These are phyloP conservation scores for Cornus controversa DNA, from an alignment of 148 eudicot species.

Conservation along the genomic window DNA sequence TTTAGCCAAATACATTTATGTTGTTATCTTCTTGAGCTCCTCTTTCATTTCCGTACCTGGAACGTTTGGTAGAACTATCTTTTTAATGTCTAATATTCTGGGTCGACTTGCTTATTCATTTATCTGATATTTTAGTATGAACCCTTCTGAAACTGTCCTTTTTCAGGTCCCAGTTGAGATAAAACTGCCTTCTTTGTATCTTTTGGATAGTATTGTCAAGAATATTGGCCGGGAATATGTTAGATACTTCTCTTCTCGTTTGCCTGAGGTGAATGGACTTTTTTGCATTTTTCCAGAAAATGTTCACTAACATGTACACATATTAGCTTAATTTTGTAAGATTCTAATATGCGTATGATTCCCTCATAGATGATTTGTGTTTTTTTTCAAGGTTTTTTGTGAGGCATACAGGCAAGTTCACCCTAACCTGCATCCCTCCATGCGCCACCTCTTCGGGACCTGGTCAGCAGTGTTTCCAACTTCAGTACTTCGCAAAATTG, in stretches of 20 bases:
- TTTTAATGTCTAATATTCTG: background rate
- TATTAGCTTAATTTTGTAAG: background rate
- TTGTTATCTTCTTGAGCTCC: background rate
- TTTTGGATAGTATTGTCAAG: slow-evolving; percentile 96
- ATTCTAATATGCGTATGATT: background rate
- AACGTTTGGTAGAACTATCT: background rate
- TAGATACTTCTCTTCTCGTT: slow-evolving; percentile 63
- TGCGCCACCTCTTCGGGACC: slow-evolving; percentile 89
- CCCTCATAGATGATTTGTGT: slow-evolving; percentile 2
- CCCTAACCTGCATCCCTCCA: slow-evolving; percentile 62
- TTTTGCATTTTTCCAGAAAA: background rate
- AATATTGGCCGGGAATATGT: slow-evolving; percentile 86
- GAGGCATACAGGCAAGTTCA: slow-evolving; percentile 77
- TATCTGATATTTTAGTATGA: background rate
- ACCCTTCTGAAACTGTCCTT: slow-evolving; percentile 6
- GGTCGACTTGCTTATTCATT: background rate
- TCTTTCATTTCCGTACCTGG: background rate
- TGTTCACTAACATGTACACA: background rate
- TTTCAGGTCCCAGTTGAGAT: slow-evolving; percentile 84
- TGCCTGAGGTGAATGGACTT: slow-evolving; percentile 72
- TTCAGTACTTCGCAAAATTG: slow-evolving; percentile 71
- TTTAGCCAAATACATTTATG: background rate
- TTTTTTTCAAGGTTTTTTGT: slow-evolving; percentile 62
- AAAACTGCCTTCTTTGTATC: slow-evolving; percentile 88
- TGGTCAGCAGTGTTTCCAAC: slow-evolving; percentile 86